Evolutionary conservation across 2,329 filamentous ascomycete species (phyloP).

Genomic region (Alternaria burnsii): DNA sequence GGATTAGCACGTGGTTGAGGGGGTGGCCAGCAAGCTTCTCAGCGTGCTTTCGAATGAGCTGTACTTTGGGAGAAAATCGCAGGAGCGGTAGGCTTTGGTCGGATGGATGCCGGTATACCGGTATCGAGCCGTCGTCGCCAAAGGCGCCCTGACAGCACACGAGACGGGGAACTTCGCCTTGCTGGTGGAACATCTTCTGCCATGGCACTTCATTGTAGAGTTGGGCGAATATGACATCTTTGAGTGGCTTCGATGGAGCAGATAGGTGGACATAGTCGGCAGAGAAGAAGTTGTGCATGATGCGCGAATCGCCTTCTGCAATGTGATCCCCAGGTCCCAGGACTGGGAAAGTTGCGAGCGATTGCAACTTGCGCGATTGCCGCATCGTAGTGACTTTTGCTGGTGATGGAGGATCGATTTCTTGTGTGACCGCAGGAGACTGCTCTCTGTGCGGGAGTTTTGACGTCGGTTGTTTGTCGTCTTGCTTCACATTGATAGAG

Average conservation of each 20-base stretch:
- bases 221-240: conserved; percentile 70
- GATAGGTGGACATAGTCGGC: conserved; percentile 32
- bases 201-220: conserved; percentile 80
- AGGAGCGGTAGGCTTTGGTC: conserved; percentile 84
- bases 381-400: conserved; percentile 14
- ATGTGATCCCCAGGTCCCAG: conserved; percentile 64
- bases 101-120: conserved; percentile 93
- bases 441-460: conserved; percentile 8
- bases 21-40: conserved; percentile 78
- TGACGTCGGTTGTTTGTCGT: conserved; percentile 8
- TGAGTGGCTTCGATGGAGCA: conserved; percentile 52
- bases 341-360: conserved; percentile 49
- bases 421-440: not conserved
- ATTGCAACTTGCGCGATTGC: conserved; percentile 46
- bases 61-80: conserved; percentile 77
- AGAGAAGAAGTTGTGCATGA: conserved; percentile 76
- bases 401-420: not conserved
- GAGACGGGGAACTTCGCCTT: conserved; percentile 88
- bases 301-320: conserved; percentile 81
- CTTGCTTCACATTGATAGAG: conserved; percentile 17
- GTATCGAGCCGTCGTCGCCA: conserved; percentile 73
- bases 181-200: conserved; percentile 92
- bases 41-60: conserved; percentile 71
- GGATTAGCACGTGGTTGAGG: conserved; percentile 91
- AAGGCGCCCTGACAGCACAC: conserved; percentile 87